Conservation (phyloP, 768 basidiomycete genomes). For the Kwoniella sp. region DNA sequence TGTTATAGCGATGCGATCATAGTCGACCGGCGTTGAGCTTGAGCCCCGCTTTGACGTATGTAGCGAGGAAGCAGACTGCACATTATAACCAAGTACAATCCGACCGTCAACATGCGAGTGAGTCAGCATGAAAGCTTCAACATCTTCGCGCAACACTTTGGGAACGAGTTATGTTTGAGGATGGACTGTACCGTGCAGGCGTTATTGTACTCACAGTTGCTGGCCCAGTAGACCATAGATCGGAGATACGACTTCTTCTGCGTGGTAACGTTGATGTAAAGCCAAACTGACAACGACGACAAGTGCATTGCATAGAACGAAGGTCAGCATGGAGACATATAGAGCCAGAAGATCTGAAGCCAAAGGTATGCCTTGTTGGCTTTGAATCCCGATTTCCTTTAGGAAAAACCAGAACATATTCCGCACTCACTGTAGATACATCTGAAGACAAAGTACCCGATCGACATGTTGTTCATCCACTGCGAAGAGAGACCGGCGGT, state of each 20-base stretch:
- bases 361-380: too few relatives aligned
- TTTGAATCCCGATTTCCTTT: too few relatives aligned
- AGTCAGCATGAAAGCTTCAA: conserved; percentile 1
- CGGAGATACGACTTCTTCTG: conserved; percentile 30
- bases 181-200: background rate
- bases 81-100: too few relatives aligned
- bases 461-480: conserved; percentile 41
- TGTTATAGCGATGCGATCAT: background rate
- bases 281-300: conserved; percentile 29
- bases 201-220: conserved; percentile 39
- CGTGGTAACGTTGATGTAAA: conserved; percentile 36
- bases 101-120: too few relatives aligned
- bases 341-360: background rate
- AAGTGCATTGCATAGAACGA: too few relatives aligned
- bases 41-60: conserved; percentile 31
- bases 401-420: too few relatives aligned
- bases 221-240: conserved; percentile 33
- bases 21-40: conserved; percentile 20
- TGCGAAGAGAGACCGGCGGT: conserved; percentile 27
- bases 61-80: conserved; percentile 38
- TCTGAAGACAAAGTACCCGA: conserved; percentile 32
- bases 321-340: background rate
- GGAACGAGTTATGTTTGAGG: background rate
- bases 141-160: background rate
- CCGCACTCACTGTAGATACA: conserved; percentile 41